Evolutionary conservation across 2,329 filamentous ascomycete genomes (phyloP).

Genomic region (Aureobasidium lini): DNA sequence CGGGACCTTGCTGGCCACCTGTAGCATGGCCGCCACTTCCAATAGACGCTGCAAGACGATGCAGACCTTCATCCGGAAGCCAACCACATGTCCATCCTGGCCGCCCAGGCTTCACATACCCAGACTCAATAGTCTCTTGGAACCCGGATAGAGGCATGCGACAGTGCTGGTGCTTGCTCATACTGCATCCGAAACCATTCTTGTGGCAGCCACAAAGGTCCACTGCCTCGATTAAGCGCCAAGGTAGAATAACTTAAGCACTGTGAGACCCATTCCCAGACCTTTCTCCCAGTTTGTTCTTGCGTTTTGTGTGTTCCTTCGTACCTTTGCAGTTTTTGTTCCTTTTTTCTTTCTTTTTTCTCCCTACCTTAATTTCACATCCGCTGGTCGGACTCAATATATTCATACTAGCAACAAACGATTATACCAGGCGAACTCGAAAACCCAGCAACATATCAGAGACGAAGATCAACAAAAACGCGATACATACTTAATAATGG

Average conservation of each 20-base stretch:
- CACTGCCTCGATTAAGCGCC: conserved; percentile 13
- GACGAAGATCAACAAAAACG: not conserved
- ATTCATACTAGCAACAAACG: conserved; percentile 12
- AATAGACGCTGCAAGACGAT: conserved; percentile 6
- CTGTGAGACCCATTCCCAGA: not conserved
- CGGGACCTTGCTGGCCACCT: not conserved
- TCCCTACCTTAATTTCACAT: conserved; percentile 21
- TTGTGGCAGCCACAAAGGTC: conserved; percentile 1
- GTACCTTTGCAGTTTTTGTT: conserved; percentile 20
- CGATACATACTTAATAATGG: conserved; percentile 31
- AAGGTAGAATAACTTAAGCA: conserved; percentile 5
- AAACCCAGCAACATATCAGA: conserved; percentile 11
- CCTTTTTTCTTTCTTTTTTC: conserved; percentile 20
- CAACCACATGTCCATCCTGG: not conserved
- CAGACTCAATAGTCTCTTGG: not conserved
- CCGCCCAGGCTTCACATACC: not conserved
- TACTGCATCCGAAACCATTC: not conserved
- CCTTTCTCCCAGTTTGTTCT: conserved; percentile 18
- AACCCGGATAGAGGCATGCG: conserved; percentile 1
- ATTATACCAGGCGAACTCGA: not conserved
- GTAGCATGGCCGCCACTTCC: not conserved
- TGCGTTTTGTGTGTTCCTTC: conserved; percentile 16
- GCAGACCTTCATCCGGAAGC: not conserved
- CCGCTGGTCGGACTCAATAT: conserved; percentile 37
- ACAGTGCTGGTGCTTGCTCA: not conserved